Evolutionary conservation across 768 basidiomycete genomes (phyloP).

Genomic region (Lentinula sp.): DNA sequence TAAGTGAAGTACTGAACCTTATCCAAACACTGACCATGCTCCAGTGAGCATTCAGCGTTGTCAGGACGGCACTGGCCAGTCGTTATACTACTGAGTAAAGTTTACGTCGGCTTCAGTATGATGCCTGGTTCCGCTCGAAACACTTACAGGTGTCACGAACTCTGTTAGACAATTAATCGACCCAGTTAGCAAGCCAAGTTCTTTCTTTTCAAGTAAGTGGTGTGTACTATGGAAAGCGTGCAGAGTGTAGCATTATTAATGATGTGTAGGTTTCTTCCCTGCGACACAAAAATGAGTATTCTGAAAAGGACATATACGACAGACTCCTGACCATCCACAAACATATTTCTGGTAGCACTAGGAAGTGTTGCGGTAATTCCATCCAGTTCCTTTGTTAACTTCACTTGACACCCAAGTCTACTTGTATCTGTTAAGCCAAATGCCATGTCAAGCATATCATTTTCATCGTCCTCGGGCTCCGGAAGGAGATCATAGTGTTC

Average conservation of each 20-base stretch:
- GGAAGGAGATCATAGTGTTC: constrained; percentile 83
- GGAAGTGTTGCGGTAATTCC: constrained; percentile 84
- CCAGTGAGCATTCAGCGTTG: no score
- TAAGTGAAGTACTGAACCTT: no score
- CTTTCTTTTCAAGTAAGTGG: neutral
- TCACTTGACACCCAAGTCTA: constrained; percentile 70
- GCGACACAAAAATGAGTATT: neutral
- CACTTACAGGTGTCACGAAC: no score
- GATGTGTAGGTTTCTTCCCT: constrained; percentile 45
- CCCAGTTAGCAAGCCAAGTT: no score
- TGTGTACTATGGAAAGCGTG: neutral
- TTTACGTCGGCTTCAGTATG: no score
- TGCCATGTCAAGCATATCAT: constrained; percentile 97
- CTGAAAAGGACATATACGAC: neutral
- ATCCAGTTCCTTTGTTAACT: constrained; percentile 75
- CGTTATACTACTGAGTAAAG: no score
- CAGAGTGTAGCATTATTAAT: neutral
- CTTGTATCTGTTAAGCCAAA: constrained; percentile 96
- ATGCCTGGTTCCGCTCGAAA: no score
- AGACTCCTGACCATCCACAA: constrained; percentile 73
- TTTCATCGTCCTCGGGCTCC: constrained; percentile 97
- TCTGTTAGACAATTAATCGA: no score
- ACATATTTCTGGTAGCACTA: constrained; percentile 94
- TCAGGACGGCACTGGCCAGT: no score
- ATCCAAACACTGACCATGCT: no score